A percentile compares a stretch with the other conserved stretches of the same genome.
Evolutionary conservation across 345 rosid species (phyloP).

Genomic region (Moringa oleifera): DNA sequence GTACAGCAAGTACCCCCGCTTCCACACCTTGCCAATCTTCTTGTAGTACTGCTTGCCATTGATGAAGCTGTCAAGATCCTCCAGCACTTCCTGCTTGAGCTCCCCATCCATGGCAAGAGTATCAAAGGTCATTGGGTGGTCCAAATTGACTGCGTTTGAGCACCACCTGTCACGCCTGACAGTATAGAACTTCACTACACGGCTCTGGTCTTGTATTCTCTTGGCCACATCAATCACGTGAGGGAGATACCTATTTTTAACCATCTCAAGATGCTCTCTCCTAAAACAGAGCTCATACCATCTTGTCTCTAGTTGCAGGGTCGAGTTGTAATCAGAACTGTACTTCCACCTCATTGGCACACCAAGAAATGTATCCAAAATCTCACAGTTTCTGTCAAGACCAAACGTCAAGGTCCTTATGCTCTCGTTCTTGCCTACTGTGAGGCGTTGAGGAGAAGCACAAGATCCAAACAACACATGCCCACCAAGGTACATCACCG

Average conservation of each 20-base stretch:
- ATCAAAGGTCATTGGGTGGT: conserved; percentile 40
- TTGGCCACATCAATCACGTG: conserved; percentile 31
- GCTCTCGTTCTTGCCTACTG: conserved; percentile 31
- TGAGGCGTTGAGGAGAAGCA: conserved; percentile 15
- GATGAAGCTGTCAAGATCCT: conserved; percentile 31
- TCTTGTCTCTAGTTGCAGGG: background rate
- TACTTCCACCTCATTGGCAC: conserved; percentile 32
- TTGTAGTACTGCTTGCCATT: conserved; percentile 18
- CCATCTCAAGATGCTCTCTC: conserved; percentile 20
- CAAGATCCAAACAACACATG: background rate
- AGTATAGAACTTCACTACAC: conserved; percentile 24
- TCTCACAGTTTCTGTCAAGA: conserved; percentile 24
- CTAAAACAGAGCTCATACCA: conserved; percentile 38
- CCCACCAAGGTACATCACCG: conserved; percentile 23
- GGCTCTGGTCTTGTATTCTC: conserved; percentile 21
- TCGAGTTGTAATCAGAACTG: conserved; percentile 10
- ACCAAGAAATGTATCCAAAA: conserved; percentile 27
- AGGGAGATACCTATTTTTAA: conserved; percentile 25
- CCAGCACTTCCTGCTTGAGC: conserved; percentile 15
- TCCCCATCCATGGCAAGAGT: conserved; percentile 41
- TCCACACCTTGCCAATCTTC: conserved; percentile 26
- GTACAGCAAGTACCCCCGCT: conserved; percentile 22
- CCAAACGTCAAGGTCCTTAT: conserved; percentile 23
- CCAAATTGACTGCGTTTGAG: conserved; percentile 17
- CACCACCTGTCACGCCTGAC: conserved; percentile 29